Evolutionary conservation across 2,329 filamentous ascomycete genomes (phyloP).

Genomic region (Westerdykella ornata): DNA sequence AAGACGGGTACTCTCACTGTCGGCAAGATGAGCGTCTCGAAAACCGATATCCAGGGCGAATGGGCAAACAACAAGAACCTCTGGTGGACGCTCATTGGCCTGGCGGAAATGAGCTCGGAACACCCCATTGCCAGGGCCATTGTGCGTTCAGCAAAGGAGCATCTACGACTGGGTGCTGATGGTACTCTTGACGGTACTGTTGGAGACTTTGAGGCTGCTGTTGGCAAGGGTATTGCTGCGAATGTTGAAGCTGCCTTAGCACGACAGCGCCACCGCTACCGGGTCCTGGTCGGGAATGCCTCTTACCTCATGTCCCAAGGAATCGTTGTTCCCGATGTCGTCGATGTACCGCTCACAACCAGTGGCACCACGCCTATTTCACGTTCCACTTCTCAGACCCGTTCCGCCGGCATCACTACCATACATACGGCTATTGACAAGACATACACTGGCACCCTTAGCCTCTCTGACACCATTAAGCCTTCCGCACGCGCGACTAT

Average conservation of each 20-base stretch:
- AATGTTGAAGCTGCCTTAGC: constrained; percentile 68
- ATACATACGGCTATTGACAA: constrained; percentile 88
- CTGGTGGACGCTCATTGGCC: constrained; percentile 94
- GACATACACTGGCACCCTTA: constrained; percentile 72
- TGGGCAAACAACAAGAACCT: constrained; percentile 67
- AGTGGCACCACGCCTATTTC: constrained; percentile 18
- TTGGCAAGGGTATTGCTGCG: constrained; percentile 81
- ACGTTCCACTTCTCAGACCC: constrained; percentile 32
- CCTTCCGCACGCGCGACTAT: constrained; percentile 75
- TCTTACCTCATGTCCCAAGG: constrained; percentile 66
- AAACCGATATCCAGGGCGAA: constrained; percentile 55
- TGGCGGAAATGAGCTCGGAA: constrained; percentile 93
- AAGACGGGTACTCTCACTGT: constrained; percentile 94
- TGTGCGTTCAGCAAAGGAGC: constrained; percentile 63
- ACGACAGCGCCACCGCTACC: constrained; percentile 64
- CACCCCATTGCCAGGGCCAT: constrained; percentile 94
- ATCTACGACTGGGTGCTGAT: constrained; percentile 66
- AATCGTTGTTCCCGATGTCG: constrained; percentile 54
- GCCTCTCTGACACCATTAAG: constrained; percentile 86
- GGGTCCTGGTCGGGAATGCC: constrained; percentile 77
- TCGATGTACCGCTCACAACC: constrained; percentile 47
- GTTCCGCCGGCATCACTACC: constrained; percentile 66
- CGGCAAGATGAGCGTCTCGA: constrained; percentile 89
- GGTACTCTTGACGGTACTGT: constrained; percentile 74
- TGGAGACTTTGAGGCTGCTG: constrained; percentile 73